phyloP scores from a whole-genome alignment of 352 stramenopile genomes.

The Phytophthora nicotianae region DNA sequence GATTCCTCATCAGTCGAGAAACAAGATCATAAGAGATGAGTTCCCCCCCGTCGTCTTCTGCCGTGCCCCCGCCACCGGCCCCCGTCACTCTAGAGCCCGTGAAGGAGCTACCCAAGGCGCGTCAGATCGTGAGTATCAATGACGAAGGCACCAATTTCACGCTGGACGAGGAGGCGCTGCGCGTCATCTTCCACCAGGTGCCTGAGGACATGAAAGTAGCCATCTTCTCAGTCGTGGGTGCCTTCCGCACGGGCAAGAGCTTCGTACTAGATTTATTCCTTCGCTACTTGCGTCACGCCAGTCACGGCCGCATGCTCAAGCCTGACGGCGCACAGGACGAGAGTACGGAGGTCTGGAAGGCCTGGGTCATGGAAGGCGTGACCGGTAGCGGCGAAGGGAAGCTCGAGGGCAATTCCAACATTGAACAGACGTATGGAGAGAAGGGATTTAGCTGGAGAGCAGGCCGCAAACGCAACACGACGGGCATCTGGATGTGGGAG shows the following conservation, averaged over 20 bases:
- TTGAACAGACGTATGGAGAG: slow-evolving; percentile 75
- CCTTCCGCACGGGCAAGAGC: slow-evolving; percentile 98
- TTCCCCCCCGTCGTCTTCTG: slow-evolving; percentile 8
- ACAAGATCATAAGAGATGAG: slow-evolving; percentile 20
- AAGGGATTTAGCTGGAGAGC: slow-evolving; percentile 96
- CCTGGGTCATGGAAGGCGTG: slow-evolving; percentile 67
- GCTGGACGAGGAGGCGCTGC: slow-evolving; percentile 72
- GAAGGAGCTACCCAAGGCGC: slow-evolving; percentile 47
- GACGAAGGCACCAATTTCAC: slow-evolving; percentile 88
- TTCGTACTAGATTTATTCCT: slow-evolving; percentile 99
- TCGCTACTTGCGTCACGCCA: slow-evolving; percentile 92
- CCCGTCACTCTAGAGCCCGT: slow-evolving; percentile 27
- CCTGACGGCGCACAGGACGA: slow-evolving; percentile 49
- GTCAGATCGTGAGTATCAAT: slow-evolving; percentile 88
- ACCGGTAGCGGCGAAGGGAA: slow-evolving; percentile 57
- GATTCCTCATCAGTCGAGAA: slow-evolving; percentile 17
- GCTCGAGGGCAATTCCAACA: slow-evolving; percentile 86
- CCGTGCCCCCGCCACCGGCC: slow-evolving; percentile 15
- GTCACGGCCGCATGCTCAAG: slow-evolving; percentile 52
- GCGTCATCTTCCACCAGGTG: slow-evolving; percentile 74
- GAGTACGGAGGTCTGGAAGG: slow-evolving; percentile 60
- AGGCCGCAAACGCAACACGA: slow-evolving; percentile 97
- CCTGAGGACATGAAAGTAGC: slow-evolving; percentile 96
- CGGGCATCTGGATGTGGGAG: slow-evolving; percentile 99
- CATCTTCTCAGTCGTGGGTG: slow-evolving; percentile 98